Evolutionary conservation across 192 early-diverging fungal genomes (phyloP).

Genomic region (Allomyces macrogynus): DNA sequence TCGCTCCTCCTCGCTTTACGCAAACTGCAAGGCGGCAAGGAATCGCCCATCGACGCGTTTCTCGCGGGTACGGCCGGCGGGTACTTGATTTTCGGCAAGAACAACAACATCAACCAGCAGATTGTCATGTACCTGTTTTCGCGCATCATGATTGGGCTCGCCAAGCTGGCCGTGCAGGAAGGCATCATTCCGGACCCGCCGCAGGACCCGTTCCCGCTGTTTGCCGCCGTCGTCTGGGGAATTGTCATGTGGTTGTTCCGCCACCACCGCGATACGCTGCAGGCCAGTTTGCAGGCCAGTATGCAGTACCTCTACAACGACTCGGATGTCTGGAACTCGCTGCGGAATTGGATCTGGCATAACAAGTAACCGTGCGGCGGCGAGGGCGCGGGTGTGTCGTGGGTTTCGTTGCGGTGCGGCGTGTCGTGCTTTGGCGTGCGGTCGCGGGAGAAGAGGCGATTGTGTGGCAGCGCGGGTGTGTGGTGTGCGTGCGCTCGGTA

Average conservation of each 20-base stretch:
- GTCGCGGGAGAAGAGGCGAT: too few species aligned
- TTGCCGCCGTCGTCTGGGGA: conserved; percentile 88
- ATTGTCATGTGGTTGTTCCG: conserved; percentile 89
- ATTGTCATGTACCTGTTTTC: conserved; percentile 90
- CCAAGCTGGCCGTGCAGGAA: conserved; percentile 56
- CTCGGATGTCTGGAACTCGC: conserved; percentile 54
- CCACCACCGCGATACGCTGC: conserved; percentile 66
- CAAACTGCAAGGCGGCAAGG: conserved; percentile 48
- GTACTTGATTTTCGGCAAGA: conserved; percentile 87
- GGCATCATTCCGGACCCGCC: conserved; percentile 44
- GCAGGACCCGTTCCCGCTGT: conserved; percentile 57
- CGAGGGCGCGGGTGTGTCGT: too few species aligned
- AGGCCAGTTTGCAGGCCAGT: conserved; percentile 70
- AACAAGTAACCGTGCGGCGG: conserved; percentile 36
- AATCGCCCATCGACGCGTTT: conserved; percentile 60
- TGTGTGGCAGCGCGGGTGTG: too few species aligned
- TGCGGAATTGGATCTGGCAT: conserved; percentile 59
- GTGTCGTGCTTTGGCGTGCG: too few species aligned
- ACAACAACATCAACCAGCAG: conserved; percentile 91
- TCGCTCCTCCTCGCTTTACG: conserved; percentile 59
- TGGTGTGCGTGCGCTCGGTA: too few species aligned
- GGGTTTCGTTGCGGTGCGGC: too few species aligned
- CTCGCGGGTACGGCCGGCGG: conserved; percentile 78
- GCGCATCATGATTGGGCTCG: conserved; percentile 66
- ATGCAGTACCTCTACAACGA: conserved; percentile 93